These are phyloP conservation scores for Trifolium dubium DNA, from an alignment of 306 rosid species.

Conservation along the genomic window DNA sequence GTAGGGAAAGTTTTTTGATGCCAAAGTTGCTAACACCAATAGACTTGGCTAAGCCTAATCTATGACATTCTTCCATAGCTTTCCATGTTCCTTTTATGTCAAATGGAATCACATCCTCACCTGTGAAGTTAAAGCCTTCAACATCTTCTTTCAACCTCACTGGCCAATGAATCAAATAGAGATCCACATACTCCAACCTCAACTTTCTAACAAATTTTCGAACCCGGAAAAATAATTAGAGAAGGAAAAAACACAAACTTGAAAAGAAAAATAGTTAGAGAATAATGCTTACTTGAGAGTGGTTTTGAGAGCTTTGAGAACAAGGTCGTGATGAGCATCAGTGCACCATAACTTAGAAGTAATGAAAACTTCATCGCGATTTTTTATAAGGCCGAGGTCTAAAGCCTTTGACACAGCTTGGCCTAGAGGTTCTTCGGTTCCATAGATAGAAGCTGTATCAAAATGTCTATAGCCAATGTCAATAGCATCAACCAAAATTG, in stretches of 20 bases:
- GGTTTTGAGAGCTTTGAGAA: conserved; percentile 56
- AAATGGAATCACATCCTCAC: conserved; percentile 17
- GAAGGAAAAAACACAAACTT: background rate
- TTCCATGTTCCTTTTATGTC: conserved; percentile 16
- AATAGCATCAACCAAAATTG: background rate
- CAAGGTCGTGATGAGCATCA: conserved; percentile 56
- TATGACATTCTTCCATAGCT: conserved; percentile 43
- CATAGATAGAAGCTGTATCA: conserved; percentile 28
- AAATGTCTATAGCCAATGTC: background rate
- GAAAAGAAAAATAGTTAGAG: too few relatives aligned
- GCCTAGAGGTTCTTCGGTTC: conserved; percentile 48
- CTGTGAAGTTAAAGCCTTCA: background rate
- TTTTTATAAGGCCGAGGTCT: conserved; percentile 48
- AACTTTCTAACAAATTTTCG: conserved; percentile 36
- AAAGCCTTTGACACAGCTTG: conserved; percentile 48
- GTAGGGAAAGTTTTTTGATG: conserved; percentile 36
- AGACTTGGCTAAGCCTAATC: conserved; percentile 48
- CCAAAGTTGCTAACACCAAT: conserved; percentile 56
- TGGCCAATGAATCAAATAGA: conserved; percentile 8
- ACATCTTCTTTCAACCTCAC: background rate
- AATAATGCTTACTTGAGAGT: conserved; percentile 45
- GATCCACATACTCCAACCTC: conserved; percentile 22
- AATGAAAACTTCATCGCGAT: conserved; percentile 54
- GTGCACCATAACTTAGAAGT: conserved; percentile 58
- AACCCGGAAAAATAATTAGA: background rate